A percentile compares a stretch with the other conserved stretches of the same genome.
Evolutionary conservation across 2,329 filamentous ascomycete genomes (phyloP).

Genomic region (Albophoma yamanashiensis): DNA sequence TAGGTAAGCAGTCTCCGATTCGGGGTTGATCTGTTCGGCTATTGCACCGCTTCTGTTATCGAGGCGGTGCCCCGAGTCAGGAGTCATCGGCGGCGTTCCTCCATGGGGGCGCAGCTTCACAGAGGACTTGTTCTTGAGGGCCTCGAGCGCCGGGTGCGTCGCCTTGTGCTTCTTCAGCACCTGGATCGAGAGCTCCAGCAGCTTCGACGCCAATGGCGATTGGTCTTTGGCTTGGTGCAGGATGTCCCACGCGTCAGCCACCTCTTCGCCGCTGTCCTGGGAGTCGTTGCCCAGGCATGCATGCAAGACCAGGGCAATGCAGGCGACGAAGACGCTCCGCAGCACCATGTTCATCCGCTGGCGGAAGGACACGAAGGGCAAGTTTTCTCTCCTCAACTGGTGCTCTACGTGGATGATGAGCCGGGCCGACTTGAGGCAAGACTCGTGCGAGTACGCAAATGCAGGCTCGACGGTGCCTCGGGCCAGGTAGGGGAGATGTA

Average conservation of each 20-base stretch:
- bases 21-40: slow-evolving; percentile 3
- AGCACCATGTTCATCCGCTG: slow-evolving; percentile 18
- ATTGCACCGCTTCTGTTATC: slow-evolving; percentile 3
- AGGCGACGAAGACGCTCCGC: slow-evolving; percentile 22
- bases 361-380: slow-evolving; percentile 15
- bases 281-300: slow-evolving; percentile 15
- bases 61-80: slow-evolving; percentile 13
- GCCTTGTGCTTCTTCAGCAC: slow-evolving; percentile 21
- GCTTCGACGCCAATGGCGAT: slow-evolving; percentile 17
- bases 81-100: slow-evolving; percentile 15
- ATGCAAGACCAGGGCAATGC: slow-evolving; percentile 21
- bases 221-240: slow-evolving; percentile 18
- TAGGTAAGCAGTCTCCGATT: slow-evolving; percentile 8
- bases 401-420: slow-evolving; percentile 19
- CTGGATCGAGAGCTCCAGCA: slow-evolving; percentile 18
- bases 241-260: slow-evolving; percentile 21
- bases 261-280: slow-evolving; percentile 13
- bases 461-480: slow-evolving; percentile 20
- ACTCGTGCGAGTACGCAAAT: slow-evolving; percentile 19
- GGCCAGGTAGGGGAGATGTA: slow-evolving; percentile 23
- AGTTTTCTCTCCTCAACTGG: slow-evolving; percentile 14
- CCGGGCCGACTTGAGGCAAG: slow-evolving; percentile 20
- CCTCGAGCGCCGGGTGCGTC: slow-evolving; percentile 11
- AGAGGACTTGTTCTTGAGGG: slow-evolving; percentile 7
- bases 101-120: background rate